phyloP scores from a whole-genome alignment of 805 yeast genomes.

The Metschnikowia reukaufii region DNA sequence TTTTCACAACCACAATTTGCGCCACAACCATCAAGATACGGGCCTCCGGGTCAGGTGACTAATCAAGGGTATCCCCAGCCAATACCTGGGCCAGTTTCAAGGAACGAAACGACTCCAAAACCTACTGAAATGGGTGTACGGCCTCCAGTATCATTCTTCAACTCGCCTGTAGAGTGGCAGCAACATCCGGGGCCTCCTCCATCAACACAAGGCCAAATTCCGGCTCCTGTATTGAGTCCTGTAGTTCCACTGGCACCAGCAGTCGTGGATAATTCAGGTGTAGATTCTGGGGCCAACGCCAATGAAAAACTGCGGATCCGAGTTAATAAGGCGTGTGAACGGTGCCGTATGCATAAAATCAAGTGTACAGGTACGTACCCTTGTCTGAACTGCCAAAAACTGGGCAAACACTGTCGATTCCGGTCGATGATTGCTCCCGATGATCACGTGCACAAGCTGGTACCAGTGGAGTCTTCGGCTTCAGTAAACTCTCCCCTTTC shows the following conservation, averaged over 20 bases:
- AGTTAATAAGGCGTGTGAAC: constrained; percentile 55
- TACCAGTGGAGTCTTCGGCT: background rate
- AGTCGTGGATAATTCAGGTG: too few relatives aligned
- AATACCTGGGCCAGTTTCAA: background rate
- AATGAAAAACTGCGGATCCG: constrained; percentile 31
- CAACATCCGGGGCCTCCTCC: too few relatives aligned
- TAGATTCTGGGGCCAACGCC: too few relatives aligned
- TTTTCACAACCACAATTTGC: background rate
- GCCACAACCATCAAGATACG: background rate
- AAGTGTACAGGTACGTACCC: constrained; percentile 58
- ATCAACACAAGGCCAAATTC: too few relatives aligned
- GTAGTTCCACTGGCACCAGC: too few relatives aligned
- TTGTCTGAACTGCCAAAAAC: constrained; percentile 47
- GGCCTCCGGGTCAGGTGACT: background rate
- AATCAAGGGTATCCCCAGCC: background rate
- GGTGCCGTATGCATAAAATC: constrained; percentile 55
- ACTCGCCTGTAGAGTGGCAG: too few relatives aligned
- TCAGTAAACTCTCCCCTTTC: background rate
- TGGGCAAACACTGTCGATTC: constrained; percentile 35
- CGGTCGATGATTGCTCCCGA: constrained; percentile 5
- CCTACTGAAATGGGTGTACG: too few relatives aligned
- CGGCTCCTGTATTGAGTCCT: too few relatives aligned
- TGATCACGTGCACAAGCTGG: constrained; percentile 3
- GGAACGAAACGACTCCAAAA: background rate
- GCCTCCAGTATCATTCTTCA: too few relatives aligned